phyloP scores from a whole-genome alignment of 495 filamentous ascomycete species.

The Cercophora sp. region DNA sequence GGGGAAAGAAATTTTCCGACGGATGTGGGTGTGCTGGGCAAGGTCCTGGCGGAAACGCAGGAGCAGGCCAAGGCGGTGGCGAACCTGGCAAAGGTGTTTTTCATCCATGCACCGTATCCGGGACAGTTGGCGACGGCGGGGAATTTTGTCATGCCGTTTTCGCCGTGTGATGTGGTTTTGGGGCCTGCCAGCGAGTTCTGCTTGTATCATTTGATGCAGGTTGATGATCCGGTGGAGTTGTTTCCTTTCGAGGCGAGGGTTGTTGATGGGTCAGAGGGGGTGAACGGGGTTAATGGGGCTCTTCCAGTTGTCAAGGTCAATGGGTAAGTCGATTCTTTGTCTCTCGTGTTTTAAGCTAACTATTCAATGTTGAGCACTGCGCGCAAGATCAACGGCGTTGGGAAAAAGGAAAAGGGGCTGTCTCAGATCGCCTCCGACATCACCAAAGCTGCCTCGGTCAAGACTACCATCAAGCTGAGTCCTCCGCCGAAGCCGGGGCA shows the following conservation, averaged over 20 bases:
- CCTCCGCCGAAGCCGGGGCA: background rate
- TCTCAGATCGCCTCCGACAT: background rate
- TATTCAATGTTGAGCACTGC: too few species aligned
- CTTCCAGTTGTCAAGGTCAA: conserved; percentile 1
- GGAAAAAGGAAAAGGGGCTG: background rate
- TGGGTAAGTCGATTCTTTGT: background rate
- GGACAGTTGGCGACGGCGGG: conserved; percentile 43
- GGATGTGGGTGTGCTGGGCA: conserved; percentile 40
- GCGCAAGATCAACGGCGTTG: too few species aligned
- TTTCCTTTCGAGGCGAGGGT: conserved; percentile 4
- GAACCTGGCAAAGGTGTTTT: conserved; percentile 29
- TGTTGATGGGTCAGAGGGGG: background rate
- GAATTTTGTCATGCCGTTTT: conserved; percentile 37
- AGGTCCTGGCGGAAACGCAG: conserved; percentile 39
- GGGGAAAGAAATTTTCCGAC: background rate
- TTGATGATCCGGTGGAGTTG: conserved; percentile 28
- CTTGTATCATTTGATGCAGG: conserved; percentile 46
- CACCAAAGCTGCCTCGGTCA: background rate
- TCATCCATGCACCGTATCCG: conserved; percentile 42
- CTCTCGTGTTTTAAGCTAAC: background rate
- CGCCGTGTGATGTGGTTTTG: conserved; percentile 29
- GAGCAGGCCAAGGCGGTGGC: conserved; percentile 38
- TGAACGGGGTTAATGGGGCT: too few species aligned
- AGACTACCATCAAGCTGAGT: background rate
- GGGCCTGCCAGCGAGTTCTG: conserved; percentile 41